Evolutionary conservation across 2,329 filamentous ascomycete species (phyloP).

Genomic region (Drechslerella coelobrocha): DNA sequence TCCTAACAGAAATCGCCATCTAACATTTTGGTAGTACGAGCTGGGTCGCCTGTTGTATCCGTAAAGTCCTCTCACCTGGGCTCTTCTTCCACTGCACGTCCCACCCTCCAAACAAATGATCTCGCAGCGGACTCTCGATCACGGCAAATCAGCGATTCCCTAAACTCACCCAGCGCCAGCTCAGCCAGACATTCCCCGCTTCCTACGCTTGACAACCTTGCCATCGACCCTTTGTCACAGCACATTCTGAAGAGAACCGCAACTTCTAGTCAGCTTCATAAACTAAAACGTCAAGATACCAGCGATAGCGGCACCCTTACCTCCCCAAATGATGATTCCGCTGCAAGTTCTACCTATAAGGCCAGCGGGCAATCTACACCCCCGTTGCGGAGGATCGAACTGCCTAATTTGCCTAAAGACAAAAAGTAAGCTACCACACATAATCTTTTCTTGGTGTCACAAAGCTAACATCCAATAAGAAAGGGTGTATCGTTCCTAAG

Average conservation of each 20-base stretch:
- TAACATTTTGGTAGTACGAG: conserved; percentile 16
- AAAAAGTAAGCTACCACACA: conserved; percentile 28
- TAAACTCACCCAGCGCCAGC: conserved; percentile 22
- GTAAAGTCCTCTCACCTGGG: conserved; percentile 9
- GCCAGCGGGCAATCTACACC: conserved; percentile 34
- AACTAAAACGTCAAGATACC: conserved; percentile 41
- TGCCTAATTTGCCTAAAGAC: conserved; percentile 31
- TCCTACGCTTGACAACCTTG: conserved; percentile 28
- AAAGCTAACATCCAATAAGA: conserved; percentile 61
- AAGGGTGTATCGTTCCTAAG: conserved; percentile 91
- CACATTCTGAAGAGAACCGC: conserved; percentile 39
- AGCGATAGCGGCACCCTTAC: conserved; percentile 40
- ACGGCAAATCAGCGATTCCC: conserved; percentile 38
- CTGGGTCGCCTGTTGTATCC: conserved; percentile 17
- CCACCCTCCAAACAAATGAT: conserved; percentile 33
- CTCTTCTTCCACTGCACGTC: conserved; percentile 7
- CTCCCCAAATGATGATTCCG: conserved; percentile 41
- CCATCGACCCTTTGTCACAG: conserved; percentile 43
- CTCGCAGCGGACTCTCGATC: conserved; percentile 16
- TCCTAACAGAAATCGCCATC: background rate
- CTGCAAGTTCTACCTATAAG: conserved; percentile 26
- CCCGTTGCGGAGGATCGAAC: conserved; percentile 27
- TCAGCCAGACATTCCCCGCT: conserved; percentile 30
- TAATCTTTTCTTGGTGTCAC: conserved; percentile 3
- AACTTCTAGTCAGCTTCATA: conserved; percentile 27